These are phyloP conservation scores for Amanita pseudoporphyria DNA, from an alignment of 768 basidiomycete species.

Conservation along the genomic window DNA sequence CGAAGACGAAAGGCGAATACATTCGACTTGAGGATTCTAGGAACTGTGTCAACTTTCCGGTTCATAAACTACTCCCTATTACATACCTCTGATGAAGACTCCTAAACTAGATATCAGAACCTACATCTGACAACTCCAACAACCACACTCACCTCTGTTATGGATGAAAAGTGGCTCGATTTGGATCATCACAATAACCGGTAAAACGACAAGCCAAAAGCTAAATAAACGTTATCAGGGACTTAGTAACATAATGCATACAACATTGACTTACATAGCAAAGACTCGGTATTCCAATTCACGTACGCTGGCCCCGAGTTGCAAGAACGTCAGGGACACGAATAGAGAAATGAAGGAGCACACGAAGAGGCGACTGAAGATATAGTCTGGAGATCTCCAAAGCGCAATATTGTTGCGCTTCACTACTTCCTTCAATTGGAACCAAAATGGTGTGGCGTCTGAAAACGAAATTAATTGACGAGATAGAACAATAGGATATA, in stretches of 20 bases:
- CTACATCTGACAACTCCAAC: not conserved
- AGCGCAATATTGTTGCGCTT: slow-evolving; percentile 58
- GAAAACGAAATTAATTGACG: not conserved
- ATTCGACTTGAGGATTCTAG: slow-evolving; percentile 75
- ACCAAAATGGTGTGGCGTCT: slow-evolving; percentile 71
- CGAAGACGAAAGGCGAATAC: slow-evolving; percentile 80
- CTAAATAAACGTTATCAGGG: slow-evolving; percentile 19
- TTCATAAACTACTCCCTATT: not conserved
- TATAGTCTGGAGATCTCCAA: slow-evolving; percentile 81
- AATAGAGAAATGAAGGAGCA: slow-evolving; percentile 62
- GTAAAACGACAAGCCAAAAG: slow-evolving; percentile 59
- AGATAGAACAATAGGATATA: not conserved
- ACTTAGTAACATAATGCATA: not conserved
- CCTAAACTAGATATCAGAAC: slow-evolving; percentile 13
- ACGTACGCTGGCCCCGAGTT: slow-evolving; percentile 51
- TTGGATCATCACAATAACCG: slow-evolving; percentile 71
- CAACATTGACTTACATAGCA: slow-evolving; percentile 42
- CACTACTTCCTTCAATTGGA: slow-evolving; percentile 64
- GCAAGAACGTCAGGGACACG: slow-evolving; percentile 72
- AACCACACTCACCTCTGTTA: slow-evolving; percentile 37
- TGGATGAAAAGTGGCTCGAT: slow-evolving; percentile 79
- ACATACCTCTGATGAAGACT: slow-evolving; percentile 27
- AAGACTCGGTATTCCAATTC: slow-evolving; percentile 78
- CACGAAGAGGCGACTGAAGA: slow-evolving; percentile 74
- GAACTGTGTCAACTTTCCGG: not conserved